Evolutionary conservation across 2,329 filamentous ascomycete genomes (phyloP).

Genomic region (Alternaria sp.): DNA sequence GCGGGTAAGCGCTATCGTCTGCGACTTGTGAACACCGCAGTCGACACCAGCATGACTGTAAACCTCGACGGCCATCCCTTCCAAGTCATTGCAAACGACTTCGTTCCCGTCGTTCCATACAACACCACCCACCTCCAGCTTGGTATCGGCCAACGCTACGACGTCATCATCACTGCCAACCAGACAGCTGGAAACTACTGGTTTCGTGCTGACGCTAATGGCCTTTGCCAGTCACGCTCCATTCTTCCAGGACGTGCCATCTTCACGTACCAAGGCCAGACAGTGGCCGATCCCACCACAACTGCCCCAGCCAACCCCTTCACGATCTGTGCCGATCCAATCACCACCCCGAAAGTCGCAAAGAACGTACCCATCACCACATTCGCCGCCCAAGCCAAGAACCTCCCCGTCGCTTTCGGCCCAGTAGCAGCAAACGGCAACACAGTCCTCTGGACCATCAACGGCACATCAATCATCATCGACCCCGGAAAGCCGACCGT

Average conservation of each 20-base stretch:
- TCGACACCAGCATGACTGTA: constrained; percentile 34
- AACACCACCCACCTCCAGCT: constrained; percentile 48
- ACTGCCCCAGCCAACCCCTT: constrained; percentile 29
- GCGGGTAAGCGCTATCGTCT: constrained; percentile 61
- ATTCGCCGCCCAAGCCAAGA: constrained; percentile 33
- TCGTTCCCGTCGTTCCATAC: constrained; percentile 42
- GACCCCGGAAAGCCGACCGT: constrained; percentile 58
- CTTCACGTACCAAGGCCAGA: constrained; percentile 46
- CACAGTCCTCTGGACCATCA: constrained; percentile 46
- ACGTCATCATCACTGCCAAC: constrained; percentile 45
- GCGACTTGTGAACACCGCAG: constrained; percentile 62
- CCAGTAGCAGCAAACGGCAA: constrained; percentile 35
- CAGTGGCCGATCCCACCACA: constrained; percentile 46
- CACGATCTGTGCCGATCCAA: constrained; percentile 46
- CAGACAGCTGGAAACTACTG: constrained; percentile 41
- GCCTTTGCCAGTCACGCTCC: constrained; percentile 29
- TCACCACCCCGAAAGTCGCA: constrained; percentile 42
- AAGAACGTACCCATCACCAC: constrained; percentile 42
- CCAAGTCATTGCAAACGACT: constrained; percentile 41
- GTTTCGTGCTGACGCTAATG: constrained; percentile 41
- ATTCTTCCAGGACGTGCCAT: constrained; percentile 45
- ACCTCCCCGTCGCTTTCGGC: constrained; percentile 38
- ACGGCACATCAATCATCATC: constrained; percentile 55
- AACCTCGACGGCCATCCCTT: constrained; percentile 42
- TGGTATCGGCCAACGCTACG: constrained; percentile 49